These are phyloP conservation scores for Pyrus bretschneideri DNA, from an alignment of 306 rosid genomes.

Conservation along the genomic window DNA sequence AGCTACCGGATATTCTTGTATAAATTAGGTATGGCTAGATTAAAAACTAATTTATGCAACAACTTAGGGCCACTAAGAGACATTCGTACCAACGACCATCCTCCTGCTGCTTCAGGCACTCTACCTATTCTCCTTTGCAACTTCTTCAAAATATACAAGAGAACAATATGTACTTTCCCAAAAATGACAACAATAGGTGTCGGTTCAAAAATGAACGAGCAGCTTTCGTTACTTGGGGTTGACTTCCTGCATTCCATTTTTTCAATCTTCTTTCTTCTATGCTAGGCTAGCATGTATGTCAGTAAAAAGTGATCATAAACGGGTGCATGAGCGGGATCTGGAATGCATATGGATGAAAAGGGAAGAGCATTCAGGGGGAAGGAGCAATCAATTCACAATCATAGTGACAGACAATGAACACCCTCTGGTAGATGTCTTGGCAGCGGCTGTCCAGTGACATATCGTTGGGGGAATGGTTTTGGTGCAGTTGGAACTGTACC, in stretches of 20 bases:
- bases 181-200: slow-evolving; percentile 42
- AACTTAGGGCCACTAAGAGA: slow-evolving; percentile 13
- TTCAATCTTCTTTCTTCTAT: slow-evolving; percentile 24
- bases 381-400: slow-evolving; percentile 20
- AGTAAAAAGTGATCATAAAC: slow-evolving; percentile 19
- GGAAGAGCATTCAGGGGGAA: slow-evolving; percentile 16
- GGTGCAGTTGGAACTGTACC: slow-evolving; percentile 12
- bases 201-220: slow-evolving; percentile 27
- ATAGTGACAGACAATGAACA: slow-evolving; percentile 45
- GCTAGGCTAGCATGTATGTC: slow-evolving; percentile 23
- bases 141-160: slow-evolving; percentile 42
- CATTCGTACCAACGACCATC: slow-evolving; percentile 21
- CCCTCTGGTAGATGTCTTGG: slow-evolving; percentile 48
- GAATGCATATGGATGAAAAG: slow-evolving; percentile 15
- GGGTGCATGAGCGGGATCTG: slow-evolving; percentile 9
- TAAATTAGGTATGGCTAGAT: slow-evolving; percentile 29
- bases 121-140: slow-evolving; percentile 30
- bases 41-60: slow-evolving; percentile 27
- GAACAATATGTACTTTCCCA: slow-evolving; percentile 41
- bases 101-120: slow-evolving; percentile 25
- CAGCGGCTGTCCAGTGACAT: slow-evolving; percentile 37
- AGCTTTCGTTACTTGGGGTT: slow-evolving; percentile 23
- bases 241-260: slow-evolving; percentile 21
- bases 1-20: slow-evolving; percentile 10
- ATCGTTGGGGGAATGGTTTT: slow-evolving; percentile 32